phyloP scores from a whole-genome alignment of 441 rosid species.

The Gossypium trilobum region DNA sequence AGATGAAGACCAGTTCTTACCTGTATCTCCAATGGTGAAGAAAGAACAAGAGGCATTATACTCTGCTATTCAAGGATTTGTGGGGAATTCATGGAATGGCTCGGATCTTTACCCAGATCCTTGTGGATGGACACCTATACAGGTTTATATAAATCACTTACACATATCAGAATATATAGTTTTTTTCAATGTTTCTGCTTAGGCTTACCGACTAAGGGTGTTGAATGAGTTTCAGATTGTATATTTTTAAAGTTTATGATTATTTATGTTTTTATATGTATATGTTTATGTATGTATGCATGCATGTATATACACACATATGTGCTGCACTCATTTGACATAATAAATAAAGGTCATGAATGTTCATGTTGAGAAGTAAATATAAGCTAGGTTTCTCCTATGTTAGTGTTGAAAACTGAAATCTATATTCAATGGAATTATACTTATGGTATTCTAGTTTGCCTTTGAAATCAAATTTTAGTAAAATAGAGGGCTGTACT shows the following conservation, averaged over 20 bases:
- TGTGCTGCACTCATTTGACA: no score
- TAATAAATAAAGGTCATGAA: neutral
- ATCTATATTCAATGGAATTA: neutral
- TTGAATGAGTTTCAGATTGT: neutral
- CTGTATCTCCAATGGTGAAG: slow-evolving; percentile 58
- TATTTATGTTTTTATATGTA: no score
- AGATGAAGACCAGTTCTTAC: neutral
- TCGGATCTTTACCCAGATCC: slow-evolving; percentile 89
- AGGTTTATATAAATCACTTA: slow-evolving; percentile 28
- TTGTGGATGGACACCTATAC: slow-evolving; percentile 94
- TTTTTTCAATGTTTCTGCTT: slow-evolving; percentile 18
- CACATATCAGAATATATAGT: neutral
- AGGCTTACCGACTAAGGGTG: neutral
- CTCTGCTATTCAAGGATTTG: slow-evolving; percentile 72
- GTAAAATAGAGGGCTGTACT: no score
- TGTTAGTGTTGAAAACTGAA: neutral
- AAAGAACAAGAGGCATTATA: slow-evolving; percentile 58
- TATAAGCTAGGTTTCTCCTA: neutral
- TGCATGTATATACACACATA: neutral
- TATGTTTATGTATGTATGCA: neutral
- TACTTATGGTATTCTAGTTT: neutral
- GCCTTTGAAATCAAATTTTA: neutral
- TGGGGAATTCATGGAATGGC: slow-evolving; percentile 84
- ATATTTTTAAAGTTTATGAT: neutral
- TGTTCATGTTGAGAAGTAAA: neutral